Evolutionary conservation across 495 filamentous ascomycete genomes (phyloP), one percentile per base, ranked within the genome.

Genomic region (Aspergillus egyptiacus): DNA sequence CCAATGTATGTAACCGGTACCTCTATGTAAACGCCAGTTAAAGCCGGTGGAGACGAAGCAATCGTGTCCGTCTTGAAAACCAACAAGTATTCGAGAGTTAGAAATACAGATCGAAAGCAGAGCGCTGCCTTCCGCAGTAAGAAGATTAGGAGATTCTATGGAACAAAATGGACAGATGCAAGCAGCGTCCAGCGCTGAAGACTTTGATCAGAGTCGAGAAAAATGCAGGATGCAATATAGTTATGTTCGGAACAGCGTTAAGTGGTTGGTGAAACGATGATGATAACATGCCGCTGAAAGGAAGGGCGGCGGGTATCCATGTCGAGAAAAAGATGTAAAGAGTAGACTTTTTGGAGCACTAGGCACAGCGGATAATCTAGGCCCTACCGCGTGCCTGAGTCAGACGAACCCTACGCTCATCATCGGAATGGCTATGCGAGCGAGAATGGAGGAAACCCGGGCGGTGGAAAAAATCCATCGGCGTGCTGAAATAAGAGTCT

Each of bases 321-420:
- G n/a, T n/a, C n/a, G n/a, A n/a, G n/a, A n/a, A n/a, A n/a, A n/a
- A n/a, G n/a, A n/a, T n/a, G n/a, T n/a, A n/a, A n/a, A n/a, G n/a
- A n/a, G n/a, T n/a, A n/a, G n/a, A n/a, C n/a, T n/a, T n/a, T n/a
- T n/a, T n/a, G n/a, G n/a, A n/a, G n/a, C n/a, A n/a, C n/a, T n/a
- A n/a, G n/a, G n/a, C n/a, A n/a, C n/a, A n/a, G n/a, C n/a, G n/a
- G n/a, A 5, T 5, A 11, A 17, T 5, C 46, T 53, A 59, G 17
- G 46, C 53, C 33, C 54, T 33, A 23, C 62, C 65, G 40, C 68
- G 66, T 18, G 68, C 69, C 62, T 72, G 71, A 18, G 60, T 56
- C 18, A 72, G 55, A 47, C 71, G 65, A 27, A 71, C 54, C 28
- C 69, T 65, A 53, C 64, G 65, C 18, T 70, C 66, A 17, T 66